phyloP scores from a whole-genome alignment of 2,329 filamentous ascomycete species.

The Colletotrichum navitas region DNA sequence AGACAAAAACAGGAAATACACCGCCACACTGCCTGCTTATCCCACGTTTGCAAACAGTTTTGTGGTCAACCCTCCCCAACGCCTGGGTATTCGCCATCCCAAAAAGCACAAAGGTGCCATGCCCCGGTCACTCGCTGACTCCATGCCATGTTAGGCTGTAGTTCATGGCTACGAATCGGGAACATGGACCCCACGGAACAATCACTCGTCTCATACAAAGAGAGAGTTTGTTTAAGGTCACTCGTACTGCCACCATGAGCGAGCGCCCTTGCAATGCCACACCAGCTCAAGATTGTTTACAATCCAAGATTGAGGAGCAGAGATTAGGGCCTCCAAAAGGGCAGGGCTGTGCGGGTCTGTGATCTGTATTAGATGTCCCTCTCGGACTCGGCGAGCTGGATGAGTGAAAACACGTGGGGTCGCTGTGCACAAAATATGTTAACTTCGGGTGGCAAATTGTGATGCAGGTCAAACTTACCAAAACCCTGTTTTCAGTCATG shows the following conservation, averaged over 20 bases:
- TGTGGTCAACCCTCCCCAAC: constrained; percentile 27
- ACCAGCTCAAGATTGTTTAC: not conserved
- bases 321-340: not conserved
- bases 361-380: constrained; percentile 26
- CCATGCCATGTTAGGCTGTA: not conserved
- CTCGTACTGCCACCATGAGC: not conserved
- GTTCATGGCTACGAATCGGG: not conserved
- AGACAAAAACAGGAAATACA: not conserved
- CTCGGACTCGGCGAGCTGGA: constrained; percentile 23
- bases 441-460: not conserved
- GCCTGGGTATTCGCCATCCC: constrained; percentile 41
- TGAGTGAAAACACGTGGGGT: constrained; percentile 36
- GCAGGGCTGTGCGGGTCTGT: not conserved
- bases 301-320: not conserved
- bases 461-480: constrained; percentile 59
- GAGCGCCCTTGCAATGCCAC: not conserved
- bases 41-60: constrained; percentile 19
- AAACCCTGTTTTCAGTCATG: constrained; percentile 74
- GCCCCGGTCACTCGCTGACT: not conserved
- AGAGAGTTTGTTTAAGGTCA: not conserved
- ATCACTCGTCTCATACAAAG: not conserved
- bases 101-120: constrained; percentile 19
- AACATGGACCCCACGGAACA: not conserved
- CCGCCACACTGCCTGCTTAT: constrained; percentile 9
- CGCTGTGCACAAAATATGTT: constrained; percentile 15